Conservation (phyloP, 2,329 filamentous ascomycete species). For the Colletotrichum sp. region DNA sequence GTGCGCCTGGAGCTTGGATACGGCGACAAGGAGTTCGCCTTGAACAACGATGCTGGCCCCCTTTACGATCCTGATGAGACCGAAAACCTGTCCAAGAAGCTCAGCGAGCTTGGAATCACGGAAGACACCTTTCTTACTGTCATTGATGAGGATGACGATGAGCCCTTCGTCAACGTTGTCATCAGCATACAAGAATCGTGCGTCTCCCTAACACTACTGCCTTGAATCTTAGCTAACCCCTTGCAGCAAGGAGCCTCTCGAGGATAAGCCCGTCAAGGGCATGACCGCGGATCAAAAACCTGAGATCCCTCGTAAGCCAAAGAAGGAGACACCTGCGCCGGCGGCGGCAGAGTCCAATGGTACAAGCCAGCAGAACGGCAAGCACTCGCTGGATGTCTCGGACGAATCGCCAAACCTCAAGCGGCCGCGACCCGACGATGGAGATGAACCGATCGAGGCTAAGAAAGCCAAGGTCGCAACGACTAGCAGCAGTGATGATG, state of each 20-base stretch:
- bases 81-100: constrained; percentile 81
- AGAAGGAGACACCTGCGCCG: constrained; percentile 37
- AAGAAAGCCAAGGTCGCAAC: constrained; percentile 56
- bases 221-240: constrained; percentile 28
- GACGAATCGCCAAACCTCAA: constrained; percentile 44
- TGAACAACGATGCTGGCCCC: constrained; percentile 77
- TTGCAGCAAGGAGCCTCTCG: constrained; percentile 42
- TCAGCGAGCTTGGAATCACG: constrained; percentile 79
- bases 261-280: constrained; percentile 61
- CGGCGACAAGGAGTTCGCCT: constrained; percentile 76
- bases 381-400: constrained; percentile 41
- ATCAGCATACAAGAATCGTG: constrained; percentile 71
- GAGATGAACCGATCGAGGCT: constrained; percentile 35
- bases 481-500: constrained; percentile 44
- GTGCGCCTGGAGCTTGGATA: constrained; percentile 76
- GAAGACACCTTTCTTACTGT: constrained; percentile 80
- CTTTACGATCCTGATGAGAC: constrained; percentile 91
- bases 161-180: constrained; percentile 80
- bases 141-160: constrained; percentile 80
- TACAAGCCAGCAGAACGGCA: constrained; percentile 46
- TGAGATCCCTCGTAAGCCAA: constrained; percentile 60
- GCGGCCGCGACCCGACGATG: constrained; percentile 49
- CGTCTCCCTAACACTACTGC: constrained; percentile 27
- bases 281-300: constrained; percentile 46
- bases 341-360: constrained; percentile 38